phyloP scores from a whole-genome alignment of 805 yeast species.

The Candida berthetii region DNA sequence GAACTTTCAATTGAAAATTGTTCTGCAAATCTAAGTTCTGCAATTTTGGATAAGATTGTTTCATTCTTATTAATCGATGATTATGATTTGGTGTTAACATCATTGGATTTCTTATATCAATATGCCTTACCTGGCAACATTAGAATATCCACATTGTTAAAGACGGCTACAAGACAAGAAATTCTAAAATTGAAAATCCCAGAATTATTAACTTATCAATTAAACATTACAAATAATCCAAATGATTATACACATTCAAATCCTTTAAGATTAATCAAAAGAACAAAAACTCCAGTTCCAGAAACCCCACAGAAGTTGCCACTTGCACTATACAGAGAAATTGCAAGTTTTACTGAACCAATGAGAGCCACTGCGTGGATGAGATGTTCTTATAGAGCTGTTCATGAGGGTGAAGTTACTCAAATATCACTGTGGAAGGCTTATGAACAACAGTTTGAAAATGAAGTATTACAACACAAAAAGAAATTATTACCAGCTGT shows the following conservation, averaged over 20 bases:
- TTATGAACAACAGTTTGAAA: conserved; percentile 81
- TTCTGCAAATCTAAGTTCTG: conserved; percentile 39
- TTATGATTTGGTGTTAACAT: conserved; percentile 62
- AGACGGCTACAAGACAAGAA: conserved; percentile 40
- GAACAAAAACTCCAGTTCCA: conserved; percentile 64
- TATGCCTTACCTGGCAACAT: conserved; percentile 58
- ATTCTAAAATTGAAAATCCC: conserved; percentile 58
- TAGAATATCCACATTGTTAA: conserved; percentile 47
- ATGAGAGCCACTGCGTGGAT: conserved; percentile 92
- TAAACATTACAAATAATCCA: conserved; percentile 28
- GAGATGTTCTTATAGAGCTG: conserved; percentile 83
- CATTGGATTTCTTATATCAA: conserved; percentile 79
- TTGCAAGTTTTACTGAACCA: conserved; percentile 73
- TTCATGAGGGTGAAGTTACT: conserved; percentile 76
- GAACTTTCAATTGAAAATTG: conserved; percentile 40
- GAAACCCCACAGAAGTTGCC: conserved; percentile 57
- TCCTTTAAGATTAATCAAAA: conserved; percentile 36
- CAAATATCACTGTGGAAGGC: conserved; percentile 96
- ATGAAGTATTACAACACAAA: conserved; percentile 42
- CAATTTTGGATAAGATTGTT: conserved; percentile 45
- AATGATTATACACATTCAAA: conserved; percentile 16
- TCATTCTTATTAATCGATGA: conserved; percentile 59
- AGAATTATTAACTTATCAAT: conserved; percentile 45
- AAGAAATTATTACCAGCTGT: conserved; percentile 83
- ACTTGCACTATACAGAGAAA: conserved; percentile 46